These are phyloP conservation scores for Zymoseptoria passerinii DNA, from an alignment of 2,329 filamentous ascomycete species.

Conservation along the genomic window DNA sequence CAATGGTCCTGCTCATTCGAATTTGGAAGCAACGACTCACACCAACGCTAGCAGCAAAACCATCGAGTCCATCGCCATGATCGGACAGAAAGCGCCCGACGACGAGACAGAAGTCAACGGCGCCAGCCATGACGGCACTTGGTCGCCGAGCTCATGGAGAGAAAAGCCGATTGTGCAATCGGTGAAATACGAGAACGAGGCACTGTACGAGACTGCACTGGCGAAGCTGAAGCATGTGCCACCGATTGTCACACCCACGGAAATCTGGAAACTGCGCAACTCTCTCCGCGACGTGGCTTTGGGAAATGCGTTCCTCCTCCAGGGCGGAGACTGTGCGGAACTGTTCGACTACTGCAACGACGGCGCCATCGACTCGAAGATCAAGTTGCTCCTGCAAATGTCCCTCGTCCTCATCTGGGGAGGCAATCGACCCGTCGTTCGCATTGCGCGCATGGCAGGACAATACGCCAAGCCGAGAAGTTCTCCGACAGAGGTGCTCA, in stretches of 20 bases:
- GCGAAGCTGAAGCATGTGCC: constrained; percentile 61
- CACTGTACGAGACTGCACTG: constrained; percentile 51
- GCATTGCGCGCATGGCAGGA: constrained; percentile 91
- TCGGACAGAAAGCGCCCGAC: not conserved
- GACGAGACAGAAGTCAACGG: not conserved
- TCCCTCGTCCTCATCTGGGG: constrained; percentile 92
- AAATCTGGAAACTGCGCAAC: constrained; percentile 71
- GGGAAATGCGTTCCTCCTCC: constrained; percentile 85
- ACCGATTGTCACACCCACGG: constrained; percentile 68
- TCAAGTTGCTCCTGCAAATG: constrained; percentile 96
- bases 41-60: not conserved
- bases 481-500: constrained; percentile 71
- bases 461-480: constrained; percentile 96
- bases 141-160: constrained; percentile 63
- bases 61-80: not conserved
- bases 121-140: constrained; percentile 25
- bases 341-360: constrained; percentile 94
- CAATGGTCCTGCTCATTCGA: not conserved
- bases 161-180: constrained; percentile 71
- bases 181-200: constrained; percentile 58
- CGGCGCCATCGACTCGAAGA: constrained; percentile 84
- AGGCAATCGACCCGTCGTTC: constrained; percentile 69
- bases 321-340: constrained; percentile 95
- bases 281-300: constrained; percentile 77
- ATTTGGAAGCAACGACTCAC: not conserved